Percentiles rank a stretch among this genome's conserved stretches.
These are phyloP conservation scores for Kazachstania africana DNA, from an alignment of 805 yeast species.

Conservation along the genomic window DNA sequence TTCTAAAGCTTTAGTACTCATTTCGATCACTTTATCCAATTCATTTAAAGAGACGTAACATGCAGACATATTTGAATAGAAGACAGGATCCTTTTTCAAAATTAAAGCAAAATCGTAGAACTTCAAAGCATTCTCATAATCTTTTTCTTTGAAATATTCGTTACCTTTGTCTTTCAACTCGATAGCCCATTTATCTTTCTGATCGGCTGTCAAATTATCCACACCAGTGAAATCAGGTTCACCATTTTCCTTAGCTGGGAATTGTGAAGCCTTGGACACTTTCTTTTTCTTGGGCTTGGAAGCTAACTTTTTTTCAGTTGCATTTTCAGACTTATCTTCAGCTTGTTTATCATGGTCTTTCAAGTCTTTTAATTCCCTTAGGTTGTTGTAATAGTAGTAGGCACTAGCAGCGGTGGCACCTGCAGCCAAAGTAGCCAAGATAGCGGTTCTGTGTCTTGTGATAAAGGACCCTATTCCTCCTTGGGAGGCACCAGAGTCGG, in stretches of 20 bases:
- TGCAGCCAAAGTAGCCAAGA: slow-evolving; percentile 51
- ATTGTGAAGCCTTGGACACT: slow-evolving; percentile 49
- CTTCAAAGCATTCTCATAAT: slow-evolving; percentile 64
- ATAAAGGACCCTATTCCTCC: slow-evolving; percentile 23
- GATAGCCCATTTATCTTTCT: slow-evolving; percentile 53
- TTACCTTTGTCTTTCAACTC: slow-evolving; percentile 88
- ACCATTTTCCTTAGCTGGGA: slow-evolving; percentile 46
- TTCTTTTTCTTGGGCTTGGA: slow-evolving; percentile 53
- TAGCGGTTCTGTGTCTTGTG: slow-evolving; percentile 43
- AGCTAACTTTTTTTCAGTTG: not conserved
- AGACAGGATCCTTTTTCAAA: slow-evolving; percentile 74
- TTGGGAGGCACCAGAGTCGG: not conserved
- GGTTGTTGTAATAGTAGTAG: slow-evolving; percentile 36
- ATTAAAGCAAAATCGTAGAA: slow-evolving; percentile 70
- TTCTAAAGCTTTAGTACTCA: slow-evolving; percentile 75
- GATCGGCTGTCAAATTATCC: slow-evolving; percentile 34
- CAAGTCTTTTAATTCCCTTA: slow-evolving; percentile 21
- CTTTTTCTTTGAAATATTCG: slow-evolving; percentile 55
- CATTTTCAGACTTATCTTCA: slow-evolving; percentile 2
- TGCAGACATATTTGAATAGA: slow-evolving; percentile 92
- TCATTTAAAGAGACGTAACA: slow-evolving; percentile 78
- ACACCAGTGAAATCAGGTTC: slow-evolving; percentile 44
- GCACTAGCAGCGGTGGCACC: slow-evolving; percentile 56
- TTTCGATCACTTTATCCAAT: slow-evolving; percentile 75
- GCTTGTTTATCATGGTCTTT: not conserved